Percentiles rank a stretch among this genome's conserved stretches.
Conservation (phyloP, 1,284 basidiomycete species). For the Ustilago lituana region DNA sequence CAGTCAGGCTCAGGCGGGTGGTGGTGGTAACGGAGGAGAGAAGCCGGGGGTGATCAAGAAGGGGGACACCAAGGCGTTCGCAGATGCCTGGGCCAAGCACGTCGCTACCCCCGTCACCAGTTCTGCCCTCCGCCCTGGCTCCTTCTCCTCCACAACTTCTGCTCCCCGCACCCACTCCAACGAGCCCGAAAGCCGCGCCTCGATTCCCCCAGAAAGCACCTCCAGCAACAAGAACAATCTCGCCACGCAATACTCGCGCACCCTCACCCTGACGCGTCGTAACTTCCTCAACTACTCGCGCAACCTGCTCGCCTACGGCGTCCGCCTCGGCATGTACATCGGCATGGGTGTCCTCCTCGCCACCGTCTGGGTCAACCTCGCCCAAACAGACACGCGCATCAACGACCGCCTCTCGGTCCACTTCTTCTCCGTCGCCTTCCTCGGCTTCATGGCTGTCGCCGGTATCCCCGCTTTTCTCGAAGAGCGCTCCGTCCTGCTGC, state of each 20-base stretch:
- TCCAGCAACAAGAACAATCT: neutral
- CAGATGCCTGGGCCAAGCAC: slow-evolving; percentile 15
- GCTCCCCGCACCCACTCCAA: neutral
- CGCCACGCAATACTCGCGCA: slow-evolving; percentile 1
- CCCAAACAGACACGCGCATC: slow-evolving; percentile 66
- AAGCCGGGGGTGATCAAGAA: slow-evolving; percentile 2
- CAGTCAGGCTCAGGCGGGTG: accelerated
- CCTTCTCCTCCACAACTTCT: neutral
- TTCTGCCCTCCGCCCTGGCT: neutral
- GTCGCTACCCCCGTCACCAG: neutral
- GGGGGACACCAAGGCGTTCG: slow-evolving; percentile 25
- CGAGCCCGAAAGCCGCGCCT: neutral
- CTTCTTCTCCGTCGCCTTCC: slow-evolving; percentile 71
- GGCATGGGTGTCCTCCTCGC: slow-evolving; percentile 68
- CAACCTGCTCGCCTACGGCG: slow-evolving; percentile 75
- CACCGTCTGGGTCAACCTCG: slow-evolving; percentile 74
- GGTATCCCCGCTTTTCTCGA: slow-evolving; percentile 68
- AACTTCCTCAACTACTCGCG: slow-evolving; percentile 56
- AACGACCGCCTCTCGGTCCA: slow-evolving; percentile 64
- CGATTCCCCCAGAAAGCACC: no score
- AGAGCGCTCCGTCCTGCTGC: slow-evolving; percentile 68
- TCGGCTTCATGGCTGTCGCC: slow-evolving; percentile 71
- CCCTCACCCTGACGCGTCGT: slow-evolving; percentile 26
- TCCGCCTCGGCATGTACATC: slow-evolving; percentile 74
- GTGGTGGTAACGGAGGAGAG: no score